Evolutionary conservation across 1,139 yeast genomes (phyloP).

Genomic region (Sugiyamaella grinbergsii): DNA sequence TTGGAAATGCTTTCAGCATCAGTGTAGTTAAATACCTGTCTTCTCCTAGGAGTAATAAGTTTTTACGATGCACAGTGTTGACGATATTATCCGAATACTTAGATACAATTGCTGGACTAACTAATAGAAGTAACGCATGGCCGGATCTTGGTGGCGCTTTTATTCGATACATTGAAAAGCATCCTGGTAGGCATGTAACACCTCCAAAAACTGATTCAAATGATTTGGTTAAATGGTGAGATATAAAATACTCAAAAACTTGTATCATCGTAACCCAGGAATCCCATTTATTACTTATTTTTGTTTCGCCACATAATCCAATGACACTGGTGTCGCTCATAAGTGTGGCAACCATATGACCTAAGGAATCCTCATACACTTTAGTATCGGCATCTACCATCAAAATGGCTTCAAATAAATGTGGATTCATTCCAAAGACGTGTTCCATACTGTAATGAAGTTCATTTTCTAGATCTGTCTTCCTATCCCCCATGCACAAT

Average conservation of each 20-base stretch:
- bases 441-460: slow-evolving; percentile 39
- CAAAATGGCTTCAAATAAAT: slow-evolving; percentile 39
- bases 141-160: slow-evolving; percentile 64
- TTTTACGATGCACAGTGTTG: slow-evolving; percentile 42
- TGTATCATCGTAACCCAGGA: slow-evolving; percentile 45
- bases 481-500: slow-evolving; percentile 44
- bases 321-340: slow-evolving; percentile 40
- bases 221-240: slow-evolving; percentile 44
- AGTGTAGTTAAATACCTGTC: slow-evolving; percentile 44
- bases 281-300: slow-evolving; percentile 40
- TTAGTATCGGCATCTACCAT: slow-evolving; percentile 46
- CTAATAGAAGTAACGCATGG: slow-evolving; percentile 55
- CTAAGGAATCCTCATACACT: slow-evolving; percentile 39
- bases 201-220: slow-evolving; percentile 45
- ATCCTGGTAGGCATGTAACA: slow-evolving; percentile 45
- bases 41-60: slow-evolving; percentile 42
- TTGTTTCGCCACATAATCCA: slow-evolving; percentile 45
- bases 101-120: slow-evolving; percentile 41
- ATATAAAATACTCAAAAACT: slow-evolving; percentile 44
- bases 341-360: slow-evolving; percentile 39
- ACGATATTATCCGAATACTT: slow-evolving; percentile 41
- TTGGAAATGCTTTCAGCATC: slow-evolving; percentile 43
- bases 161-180: slow-evolving; percentile 44
- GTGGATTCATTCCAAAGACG: slow-evolving; percentile 39
- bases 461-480: slow-evolving; percentile 43